Base-by-base conservation (phyloP, 2,329 filamentous ascomycete species). In the Malbranchea cinnamomea region DNA sequence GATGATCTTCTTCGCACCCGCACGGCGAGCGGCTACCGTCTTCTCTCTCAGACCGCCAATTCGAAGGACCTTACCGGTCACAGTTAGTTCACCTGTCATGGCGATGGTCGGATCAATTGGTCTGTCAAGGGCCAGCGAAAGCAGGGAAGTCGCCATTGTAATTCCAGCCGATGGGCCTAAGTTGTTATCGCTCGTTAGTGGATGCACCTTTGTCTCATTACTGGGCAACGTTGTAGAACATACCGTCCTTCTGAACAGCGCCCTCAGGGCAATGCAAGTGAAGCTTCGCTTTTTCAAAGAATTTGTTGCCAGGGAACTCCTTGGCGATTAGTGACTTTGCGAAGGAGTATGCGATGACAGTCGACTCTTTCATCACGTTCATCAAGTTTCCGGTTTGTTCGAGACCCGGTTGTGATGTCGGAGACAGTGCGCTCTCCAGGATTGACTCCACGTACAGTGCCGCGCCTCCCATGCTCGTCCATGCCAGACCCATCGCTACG, bases 391-490 rank as follows among this genome's bases (percentile, higher is more conserved):
- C 89, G 0, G 89, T 98, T 36, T 85, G 84, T 48, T 93, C 82
- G 24, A 98, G 65, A 11, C 78, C 72, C 5, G 87, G 78, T 11
- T 78, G 69, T 15, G 81, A 87, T 34, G 68, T 68, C 16, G 75
- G 67, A 7, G 73, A 73, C 27, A 95, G 68, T 0, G 80, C 73
- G 36, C 75, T 79, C 52, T 98, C 85, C 30, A 98, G 63, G 38
- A 98, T 95, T 1, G 85, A 91, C 58, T 98, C 89, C 34, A 98
- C 82, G 56, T 98, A 98, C 52, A 98, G 75, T 30, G 89, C 89
- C 4, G 89, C 83, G 36, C 89, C 89, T 37, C 89, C 89, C 71
- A 98, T 83, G 49, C 84, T 82, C 5, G 91, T 98, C 89, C 89
- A 98, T 5, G 89, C 89, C 30, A 98, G 70, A 41, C 89, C 89